phyloP scores from a whole-genome alignment of 257 asterid species.

The Solanum megistacrolobum region DNA sequence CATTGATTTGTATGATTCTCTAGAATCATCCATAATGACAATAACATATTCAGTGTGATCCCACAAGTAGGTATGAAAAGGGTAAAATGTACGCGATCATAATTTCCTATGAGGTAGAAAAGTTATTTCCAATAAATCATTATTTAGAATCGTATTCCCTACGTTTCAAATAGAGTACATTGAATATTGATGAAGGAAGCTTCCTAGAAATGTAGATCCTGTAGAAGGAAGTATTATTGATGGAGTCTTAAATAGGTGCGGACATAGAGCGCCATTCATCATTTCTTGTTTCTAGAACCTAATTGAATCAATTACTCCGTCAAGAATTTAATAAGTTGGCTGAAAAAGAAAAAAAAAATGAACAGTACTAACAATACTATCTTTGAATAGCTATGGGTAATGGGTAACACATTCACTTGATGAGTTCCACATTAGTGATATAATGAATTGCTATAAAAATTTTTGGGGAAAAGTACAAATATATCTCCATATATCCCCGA shows the following conservation, averaged over 20 bases:
- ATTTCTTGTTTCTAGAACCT: neutral
- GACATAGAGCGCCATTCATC: neutral
- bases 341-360: neutral
- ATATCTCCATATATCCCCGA: too few relatives aligned
- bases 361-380: neutral
- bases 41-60: neutral
- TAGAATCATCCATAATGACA: neutral
- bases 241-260: neutral
- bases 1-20: neutral
- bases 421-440: neutral
- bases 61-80: neutral
- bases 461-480: too few relatives aligned
- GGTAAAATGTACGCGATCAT: fast-evolving
- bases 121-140: neutral
- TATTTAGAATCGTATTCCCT: neutral
- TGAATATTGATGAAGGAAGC: neutral
- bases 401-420: neutral
- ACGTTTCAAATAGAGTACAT: neutral
- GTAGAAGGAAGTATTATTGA: neutral
- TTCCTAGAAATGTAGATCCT: neutral
- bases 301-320: neutral
- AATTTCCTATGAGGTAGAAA: neutral
- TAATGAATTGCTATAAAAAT: neutral
- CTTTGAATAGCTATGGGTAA: neutral
- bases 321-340: neutral